Base-by-base conservation (phyloP, 2,329 filamentous ascomycete genomes). In the Ampelomyces quisqualis region DNA sequence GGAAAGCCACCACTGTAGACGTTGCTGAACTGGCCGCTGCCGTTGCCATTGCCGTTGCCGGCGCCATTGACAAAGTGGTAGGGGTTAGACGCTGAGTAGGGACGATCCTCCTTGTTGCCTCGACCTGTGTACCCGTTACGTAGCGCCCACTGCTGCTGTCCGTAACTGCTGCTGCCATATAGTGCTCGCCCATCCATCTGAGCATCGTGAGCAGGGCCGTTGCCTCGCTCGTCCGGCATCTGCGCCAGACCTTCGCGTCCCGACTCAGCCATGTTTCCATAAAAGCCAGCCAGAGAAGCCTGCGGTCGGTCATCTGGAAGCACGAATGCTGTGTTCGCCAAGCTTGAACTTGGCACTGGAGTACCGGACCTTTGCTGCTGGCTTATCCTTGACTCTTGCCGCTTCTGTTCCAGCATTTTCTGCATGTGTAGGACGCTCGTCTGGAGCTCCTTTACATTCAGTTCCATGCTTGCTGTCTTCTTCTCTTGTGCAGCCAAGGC, bases 381-480 rank as follows among this genome's bases (percentile, higher is more conserved):
- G 19, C 31, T 15, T 9, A 22, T 7, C 31, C 36, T 53, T 15
- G 34, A 7, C 30, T 55, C 46, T 21, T 40, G 22, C 18, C 42
- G 28, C 37, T 53, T 58, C 30, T 53, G 43, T 19, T 58, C 58
- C 20, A 50, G 20, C 5, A 40, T 40, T 45, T 57, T 58, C 40
- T 64, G 58, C 23, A 67, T 34, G 9, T 49, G 47, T 23, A 49
- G 33, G 14, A 66, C 26, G 8, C 44, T 42, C 37, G 58, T 58
- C 24, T 62, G 56, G 11, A 68, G 39, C 7, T 51, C 54, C 32
- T 55, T 57, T 22, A 69, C 51, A 6, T 47, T 47, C 9, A 49
- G 46, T 19, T 61, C 52, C 39, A 67, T 43, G 2, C 46, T 49
- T 1, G 32, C 26, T 11, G 39, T 51, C 53, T 60, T 62, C 39